Evolutionary conservation across 202 grass and related monocot species (phyloP), one percentile per base, ranked within the genome.

Genomic region (Cymbopogon flexuosus): DNA sequence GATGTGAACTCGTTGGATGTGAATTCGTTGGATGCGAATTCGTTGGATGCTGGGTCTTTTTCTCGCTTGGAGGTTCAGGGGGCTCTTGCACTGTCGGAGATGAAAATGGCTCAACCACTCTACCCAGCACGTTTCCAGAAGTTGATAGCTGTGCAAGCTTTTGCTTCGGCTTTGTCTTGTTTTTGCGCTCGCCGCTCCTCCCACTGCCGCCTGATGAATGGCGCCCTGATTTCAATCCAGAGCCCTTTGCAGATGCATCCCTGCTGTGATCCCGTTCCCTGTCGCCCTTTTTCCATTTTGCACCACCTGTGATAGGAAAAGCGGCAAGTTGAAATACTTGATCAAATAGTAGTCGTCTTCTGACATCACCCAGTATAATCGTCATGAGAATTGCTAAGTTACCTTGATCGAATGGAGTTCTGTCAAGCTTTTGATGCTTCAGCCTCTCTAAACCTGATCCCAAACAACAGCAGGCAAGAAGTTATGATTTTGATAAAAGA

Each of bases 101-200:
- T 72, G 81, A 72, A 65, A 75, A 70, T 33, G 84, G 62, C 62
- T 87, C 87, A 10, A 79, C 69, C 19, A 78, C 84, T 88, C 85
- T 90, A 66, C 75, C 79, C 56, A 92, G 62, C 37, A 84, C 89
- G 47, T 88, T 87, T 56, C 90, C 85, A 41, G 93, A 89, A 22
- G 86, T 85, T 57, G 94, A 97, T 81, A 97, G 68, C 34, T 97
- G 83, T 0, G 85, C 85, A 56, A 92, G 80, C 80, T 92, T 97
- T 74, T 97, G 94, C 86, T 97, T 97, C 7, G 85, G 80, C 57
- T 93, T 97, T 58, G 80, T 78, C 85, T 97, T 92, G 14, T 87
- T 88, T 86, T 93, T 97, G 8, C 87, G 82, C 46, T 97, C 94
- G 2, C 82, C 83, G 0, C 84, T 90, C 73, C 89, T 93, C 16